Conservation (phyloP, 1,284 basidiomycete genomes). For the Meira miltonrushii region DNA sequence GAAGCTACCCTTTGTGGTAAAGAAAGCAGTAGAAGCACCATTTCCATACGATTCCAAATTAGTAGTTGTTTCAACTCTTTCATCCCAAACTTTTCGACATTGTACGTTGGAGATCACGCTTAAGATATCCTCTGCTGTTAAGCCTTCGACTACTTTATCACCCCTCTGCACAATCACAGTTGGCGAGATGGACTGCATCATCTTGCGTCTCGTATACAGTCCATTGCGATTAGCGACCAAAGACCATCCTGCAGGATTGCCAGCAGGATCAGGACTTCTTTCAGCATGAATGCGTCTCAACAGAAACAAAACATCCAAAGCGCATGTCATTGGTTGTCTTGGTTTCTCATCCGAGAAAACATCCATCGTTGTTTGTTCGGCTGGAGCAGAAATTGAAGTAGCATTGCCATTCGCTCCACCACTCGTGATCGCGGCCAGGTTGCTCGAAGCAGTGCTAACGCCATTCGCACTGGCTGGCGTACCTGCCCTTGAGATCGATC, state of each 20-base stretch:
- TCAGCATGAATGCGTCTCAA: constrained; percentile 46
- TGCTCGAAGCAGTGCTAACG: not conserved
- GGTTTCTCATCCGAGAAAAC: constrained; percentile 40
- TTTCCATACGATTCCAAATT: constrained; percentile 76
- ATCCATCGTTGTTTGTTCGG: not conserved
- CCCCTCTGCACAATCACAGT: constrained; percentile 80
- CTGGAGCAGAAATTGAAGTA: constrained; percentile 10
- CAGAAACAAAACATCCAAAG: constrained; percentile 45
- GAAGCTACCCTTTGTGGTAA: constrained; percentile 66
- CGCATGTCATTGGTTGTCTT: constrained; percentile 42
- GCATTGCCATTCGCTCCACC: not conserved
- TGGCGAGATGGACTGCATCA: constrained; percentile 71
- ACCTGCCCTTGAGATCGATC: not conserved
- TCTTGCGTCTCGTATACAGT: constrained; percentile 70
- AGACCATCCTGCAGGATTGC: constrained; percentile 68
- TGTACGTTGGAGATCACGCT: constrained; percentile 63
- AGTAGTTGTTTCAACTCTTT: constrained; percentile 66
- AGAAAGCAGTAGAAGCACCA: constrained; percentile 60
- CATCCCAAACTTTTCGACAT: constrained; percentile 77
- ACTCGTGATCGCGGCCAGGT: not conserved
- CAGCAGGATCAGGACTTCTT: constrained; percentile 53
- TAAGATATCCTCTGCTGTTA: constrained; percentile 80
- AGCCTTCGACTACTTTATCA: constrained; percentile 86
- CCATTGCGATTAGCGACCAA: constrained; percentile 71
- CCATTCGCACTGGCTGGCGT: not conserved